Evolutionary conservation across 768 basidiomycete genomes (phyloP).

Genomic region (Lentinula aciculospora): DNA sequence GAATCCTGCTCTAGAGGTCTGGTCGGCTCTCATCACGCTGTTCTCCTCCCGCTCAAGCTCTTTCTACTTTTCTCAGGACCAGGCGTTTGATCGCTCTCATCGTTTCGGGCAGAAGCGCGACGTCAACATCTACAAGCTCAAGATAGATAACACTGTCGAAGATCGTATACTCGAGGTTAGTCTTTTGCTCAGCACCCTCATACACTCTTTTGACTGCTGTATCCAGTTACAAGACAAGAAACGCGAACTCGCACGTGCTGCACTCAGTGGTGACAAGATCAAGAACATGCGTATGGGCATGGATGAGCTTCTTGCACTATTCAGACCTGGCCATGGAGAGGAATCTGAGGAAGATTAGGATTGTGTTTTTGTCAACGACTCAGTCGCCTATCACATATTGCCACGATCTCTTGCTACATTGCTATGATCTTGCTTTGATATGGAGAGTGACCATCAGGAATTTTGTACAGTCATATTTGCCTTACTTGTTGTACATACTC

Average conservation of each 20-base stretch:
- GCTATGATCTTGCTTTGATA: neutral
- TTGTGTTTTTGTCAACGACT: neutral
- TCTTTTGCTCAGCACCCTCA: neutral
- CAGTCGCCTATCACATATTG: neutral
- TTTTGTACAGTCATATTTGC: too few relatives aligned
- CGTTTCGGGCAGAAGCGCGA: constrained; percentile 83
- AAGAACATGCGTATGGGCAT: constrained; percentile 80
- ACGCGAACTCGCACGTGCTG: constrained; percentile 76
- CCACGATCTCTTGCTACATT: neutral
- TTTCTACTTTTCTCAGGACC: constrained; percentile 45
- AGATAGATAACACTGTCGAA: constrained; percentile 82
- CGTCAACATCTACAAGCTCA: constrained; percentile 87
- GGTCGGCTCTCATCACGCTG: neutral
- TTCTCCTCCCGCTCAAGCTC: neutral
- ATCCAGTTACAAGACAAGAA: constrained; percentile 86
- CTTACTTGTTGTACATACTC: too few relatives aligned
- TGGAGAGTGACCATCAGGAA: too few relatives aligned
- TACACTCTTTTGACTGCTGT: neutral
- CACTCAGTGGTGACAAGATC: constrained; percentile 83
- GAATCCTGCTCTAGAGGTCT: constrained; percentile 81
- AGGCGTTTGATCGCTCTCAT: constrained; percentile 91
- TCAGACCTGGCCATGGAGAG: constrained; percentile 20
- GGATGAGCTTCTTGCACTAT: constrained; percentile 81
- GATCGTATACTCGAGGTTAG: constrained; percentile 71
- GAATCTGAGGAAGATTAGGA: neutral